Percentiles rank a stretch among this genome's conserved stretches.
phyloP scores from a whole-genome alignment of 2,329 filamentous ascomycete genomes.

The Penicillium sumatraense region DNA sequence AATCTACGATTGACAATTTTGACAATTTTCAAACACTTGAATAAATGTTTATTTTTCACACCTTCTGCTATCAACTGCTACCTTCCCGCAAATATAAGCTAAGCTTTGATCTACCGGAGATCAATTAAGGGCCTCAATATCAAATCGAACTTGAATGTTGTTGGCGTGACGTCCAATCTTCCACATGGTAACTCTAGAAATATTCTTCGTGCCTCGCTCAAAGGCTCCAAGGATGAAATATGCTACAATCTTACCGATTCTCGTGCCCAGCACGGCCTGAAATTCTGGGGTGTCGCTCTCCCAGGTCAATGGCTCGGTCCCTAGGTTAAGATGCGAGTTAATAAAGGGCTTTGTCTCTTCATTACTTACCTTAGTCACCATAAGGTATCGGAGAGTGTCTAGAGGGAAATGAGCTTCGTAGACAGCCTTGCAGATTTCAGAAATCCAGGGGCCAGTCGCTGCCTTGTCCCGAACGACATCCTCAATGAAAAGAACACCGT shows the following conservation, averaged over 20 bases:
- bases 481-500: not conserved
- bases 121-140: no score
- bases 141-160: not conserved
- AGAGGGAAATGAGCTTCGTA: conserved; percentile 1
- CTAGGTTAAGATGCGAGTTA: not conserved
- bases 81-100: no score
- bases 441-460: not conserved
- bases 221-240: not conserved
- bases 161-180: not conserved
- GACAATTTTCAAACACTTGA: no score
- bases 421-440: not conserved
- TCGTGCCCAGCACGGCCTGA: not conserved
- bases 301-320: not conserved
- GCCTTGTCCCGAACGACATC: not conserved
- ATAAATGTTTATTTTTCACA: not conserved
- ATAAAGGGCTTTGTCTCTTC: not conserved
- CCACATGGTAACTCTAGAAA: not conserved
- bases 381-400: not conserved
- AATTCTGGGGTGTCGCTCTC: not conserved
- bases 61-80: no score
- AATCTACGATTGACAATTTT: not conserved
- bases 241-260: not conserved
- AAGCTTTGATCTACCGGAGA: not conserved
- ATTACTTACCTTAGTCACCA: not conserved
- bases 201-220: not conserved